phyloP scores from a whole-genome alignment of 129 eudicot species.

The Calendula officinalis region DNA sequence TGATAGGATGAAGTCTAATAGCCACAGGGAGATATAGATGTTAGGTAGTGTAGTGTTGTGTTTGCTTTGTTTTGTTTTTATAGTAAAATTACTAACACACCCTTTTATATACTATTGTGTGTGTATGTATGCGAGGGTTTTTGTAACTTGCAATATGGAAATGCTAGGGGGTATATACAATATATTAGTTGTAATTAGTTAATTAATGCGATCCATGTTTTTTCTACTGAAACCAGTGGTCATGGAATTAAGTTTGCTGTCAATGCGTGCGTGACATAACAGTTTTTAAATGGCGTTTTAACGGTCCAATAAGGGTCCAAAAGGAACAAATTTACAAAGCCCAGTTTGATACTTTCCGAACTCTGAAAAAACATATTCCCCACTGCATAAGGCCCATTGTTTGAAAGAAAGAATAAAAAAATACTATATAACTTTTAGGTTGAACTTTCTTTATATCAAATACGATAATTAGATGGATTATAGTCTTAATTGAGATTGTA shows the following conservation, averaged over 20 bases:
- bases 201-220: slow-evolving; percentile 18
- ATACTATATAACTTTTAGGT: no score
- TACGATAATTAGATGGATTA: no score
- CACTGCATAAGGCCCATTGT: no score
- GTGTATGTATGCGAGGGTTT: slow-evolving; percentile 19
- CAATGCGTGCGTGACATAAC: neutral
- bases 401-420: no score
- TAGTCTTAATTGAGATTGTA: no score
- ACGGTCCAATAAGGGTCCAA: slow-evolving; percentile 8
- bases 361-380: no score
- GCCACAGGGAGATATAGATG: slow-evolving; percentile 44
- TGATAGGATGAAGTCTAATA: slow-evolving; percentile 42
- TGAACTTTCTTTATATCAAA: no score
- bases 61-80: slow-evolving; percentile 34
- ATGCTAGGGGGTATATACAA: slow-evolving; percentile 8
- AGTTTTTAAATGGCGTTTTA: neutral
- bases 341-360: no score
- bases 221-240: slow-evolving; percentile 21
- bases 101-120: neutral
- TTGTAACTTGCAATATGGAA: slow-evolving; percentile 20
- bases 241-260: slow-evolving; percentile 12
- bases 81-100: slow-evolving; percentile 28
- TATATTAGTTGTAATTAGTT: slow-evolving; percentile 14
- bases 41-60: no score
- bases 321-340: no score